Evolutionary conservation across 108 stramenopile species (phyloP), one percentile per base, ranked within the genome.

Genomic region (Aureococcus anophagefferens): DNA sequence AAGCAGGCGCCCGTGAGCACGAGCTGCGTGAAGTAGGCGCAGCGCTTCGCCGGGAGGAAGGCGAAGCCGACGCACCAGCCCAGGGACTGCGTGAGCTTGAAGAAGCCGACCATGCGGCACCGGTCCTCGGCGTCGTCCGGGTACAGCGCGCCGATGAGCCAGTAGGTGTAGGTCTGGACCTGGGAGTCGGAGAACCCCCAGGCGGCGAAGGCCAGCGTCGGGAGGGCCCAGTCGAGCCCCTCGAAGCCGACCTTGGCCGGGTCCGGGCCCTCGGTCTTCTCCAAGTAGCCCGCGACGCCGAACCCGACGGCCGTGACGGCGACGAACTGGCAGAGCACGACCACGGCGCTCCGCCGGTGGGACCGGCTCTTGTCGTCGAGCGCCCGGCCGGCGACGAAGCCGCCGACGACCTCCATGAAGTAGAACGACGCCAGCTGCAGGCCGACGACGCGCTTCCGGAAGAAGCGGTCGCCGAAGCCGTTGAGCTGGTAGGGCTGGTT

Each of bases 401-500:
- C 82, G 30, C 82, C 82, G 63, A 83, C 25, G 35, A 81, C 79
- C 64, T 81, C 82, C 72, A 81, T 73, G 33, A 74, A 35, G 69
- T 85, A 81, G 73, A 85, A 85, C 4, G 83, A 63, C 11, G 81
- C 75, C 64, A 83, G 66, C 63, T 83, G 82, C 16, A 75, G 78
- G 5, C 85, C 85, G 40, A 83, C 76, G 17, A 80, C 74, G 65
- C 78, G 65, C 34, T 73, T 74, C 32, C 66, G 76, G 46, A 86
- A 81, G 59, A 83, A 81, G 13, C 85, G 72, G 63, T 81, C 81
- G 5, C 80, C 83, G 65, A 83, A 86, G 17, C 80, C 81, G 15
- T 76, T 76, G 63, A 80, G 80, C 68, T 86, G 85, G 69, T 86
- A 86, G 30, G 85, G 85, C 75, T 86, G 85, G 72, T 83, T 83